Evolutionary conservation across 768 basidiomycete genomes (phyloP).

Genomic region (Pulveroboletus sp.): DNA sequence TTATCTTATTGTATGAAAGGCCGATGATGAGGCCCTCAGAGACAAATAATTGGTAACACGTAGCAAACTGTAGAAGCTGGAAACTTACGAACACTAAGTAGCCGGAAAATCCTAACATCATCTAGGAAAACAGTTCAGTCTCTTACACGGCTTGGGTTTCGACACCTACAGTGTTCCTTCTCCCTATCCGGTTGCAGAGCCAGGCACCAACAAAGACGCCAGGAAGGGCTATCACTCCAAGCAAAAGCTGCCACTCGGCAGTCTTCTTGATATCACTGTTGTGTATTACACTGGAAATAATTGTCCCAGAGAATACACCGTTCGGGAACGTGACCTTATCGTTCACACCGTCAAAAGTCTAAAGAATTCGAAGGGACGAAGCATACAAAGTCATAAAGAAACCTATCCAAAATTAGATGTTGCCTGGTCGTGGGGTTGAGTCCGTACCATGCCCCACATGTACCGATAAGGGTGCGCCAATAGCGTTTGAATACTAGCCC

Average conservation of each 20-base stretch:
- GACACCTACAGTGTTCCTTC: conserved; percentile 51
- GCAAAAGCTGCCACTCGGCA: conserved; percentile 69
- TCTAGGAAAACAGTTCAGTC: conserved; percentile 33
- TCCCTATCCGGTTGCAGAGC: conserved; percentile 52
- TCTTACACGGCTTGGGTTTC: neutral
- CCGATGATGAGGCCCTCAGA: conserved; percentile 52
- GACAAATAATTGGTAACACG: neutral
- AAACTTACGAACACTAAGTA: conserved; percentile 57
- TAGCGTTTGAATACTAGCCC: conserved; percentile 56
- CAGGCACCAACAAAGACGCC: conserved; percentile 52
- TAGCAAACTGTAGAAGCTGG: neutral
- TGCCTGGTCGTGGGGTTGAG: neutral
- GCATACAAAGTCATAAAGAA: conserved; percentile 65
- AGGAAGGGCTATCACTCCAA: conserved; percentile 60
- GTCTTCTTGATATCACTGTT: conserved; percentile 52
- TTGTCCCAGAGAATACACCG: conserved; percentile 65
- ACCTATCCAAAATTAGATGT: conserved; percentile 38
- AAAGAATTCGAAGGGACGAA: neutral
- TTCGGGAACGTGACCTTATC: conserved; percentile 66
- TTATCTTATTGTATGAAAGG: conserved; percentile 59
- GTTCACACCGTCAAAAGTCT: neutral
- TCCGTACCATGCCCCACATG: conserved; percentile 64
- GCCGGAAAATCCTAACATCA: conserved; percentile 67
- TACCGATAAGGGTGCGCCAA: conserved; percentile 69
- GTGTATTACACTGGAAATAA: conserved; percentile 65